Evolutionary conservation across 164 flowering plant species (phyloP), one percentile per base, ranked within the genome.

Genomic region (Protea cynaroides): DNA sequence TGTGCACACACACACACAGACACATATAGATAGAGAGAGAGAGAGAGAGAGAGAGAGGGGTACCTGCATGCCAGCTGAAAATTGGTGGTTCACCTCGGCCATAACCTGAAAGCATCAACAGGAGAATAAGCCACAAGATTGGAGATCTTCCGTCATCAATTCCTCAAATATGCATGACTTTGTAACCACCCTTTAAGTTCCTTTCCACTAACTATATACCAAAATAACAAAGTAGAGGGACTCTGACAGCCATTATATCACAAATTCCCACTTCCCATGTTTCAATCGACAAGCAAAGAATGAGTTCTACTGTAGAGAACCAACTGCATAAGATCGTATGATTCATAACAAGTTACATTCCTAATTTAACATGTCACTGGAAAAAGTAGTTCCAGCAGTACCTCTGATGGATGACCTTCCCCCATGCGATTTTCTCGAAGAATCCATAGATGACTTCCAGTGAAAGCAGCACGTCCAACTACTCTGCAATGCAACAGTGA

Each of bases 21-120:
- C 25, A 53, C 22, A 13, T 7, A 38, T 14, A 22, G 19, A 2
- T 40, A 3, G 25, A 23, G 34, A 64, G 38, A 37, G 10, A 0
- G 19, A 9, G 43, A 29, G 18, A 52, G 10, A 17, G 47, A 37
- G 4, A 58, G 63, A 62, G n/a, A 68, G 47, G 23, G 14, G 34
- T 1, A 91, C 97, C 96, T 86, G 87, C 77, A 91, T 87, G 62
- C 96, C 97, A 64, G 90, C 85, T 38, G 82, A 84, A 79, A 87
- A 82, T 74, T 89, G 97, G 55, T 70, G 78, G 21, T 67, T 68
- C 69, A 61, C 56, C 76, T 85, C 88, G 67, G 65, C 72, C 46
- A 73, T 53, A 58, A 79, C 83, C 89, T 83, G 66, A 43, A 72
- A 79, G 62, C 50, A 67, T 34, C 56, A 72, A 24, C 56, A 56